Evolutionary conservation across 192 early-diverging fungal genomes (phyloP), one percentile per base, ranked within the genome.

Genomic region (Pilobolus umbonatus): DNA sequence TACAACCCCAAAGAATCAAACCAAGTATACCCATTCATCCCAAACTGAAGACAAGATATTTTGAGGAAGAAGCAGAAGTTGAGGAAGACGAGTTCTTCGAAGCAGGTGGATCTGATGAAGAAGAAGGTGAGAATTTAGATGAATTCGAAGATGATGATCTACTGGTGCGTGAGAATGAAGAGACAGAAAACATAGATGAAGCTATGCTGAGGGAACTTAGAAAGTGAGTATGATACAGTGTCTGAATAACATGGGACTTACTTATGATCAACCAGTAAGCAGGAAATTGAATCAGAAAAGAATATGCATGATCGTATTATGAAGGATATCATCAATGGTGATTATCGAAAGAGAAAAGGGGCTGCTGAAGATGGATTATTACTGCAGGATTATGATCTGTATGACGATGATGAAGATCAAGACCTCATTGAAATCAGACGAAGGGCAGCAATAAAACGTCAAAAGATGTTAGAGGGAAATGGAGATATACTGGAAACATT

Each of bases 1-100:
- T 11, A 7, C 14, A 11, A 57, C 14, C 35, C 26, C 22, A 34
- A 36, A 38, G 1, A 49, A 30, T 32, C 19, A 45, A 9, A n/a
- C 19, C n/a, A 17, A 2, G 26, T 54, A 61, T 11, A 47, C 25
- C 39, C n/a, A 24, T 36, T 14, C 24, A 14, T 4, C 50, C 55
- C 5, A 51, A 55, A 24, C 29, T 22, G 30, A 58, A 51, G 31
- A 64, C 36, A 29, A 32, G 38, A 25, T 73, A 48, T 45, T 32
- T 73, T 11, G 71, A 73, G 30, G 56, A 67, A 19, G 71, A 73
- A 60, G 71, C 71, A 5, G 65, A 73, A 36, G 71, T 64, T 39
- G 60, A 62, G n/a, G 71, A 73, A 19, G 71, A 73, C 21, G 71
- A 73, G 29, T 67, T 55, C 40, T 67, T 54, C 50, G 65, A 60